Evolutionary conservation across 306 rosid species (phyloP), one percentile per base, ranked within the genome.

Genomic region (Begonia fuchsioides): DNA sequence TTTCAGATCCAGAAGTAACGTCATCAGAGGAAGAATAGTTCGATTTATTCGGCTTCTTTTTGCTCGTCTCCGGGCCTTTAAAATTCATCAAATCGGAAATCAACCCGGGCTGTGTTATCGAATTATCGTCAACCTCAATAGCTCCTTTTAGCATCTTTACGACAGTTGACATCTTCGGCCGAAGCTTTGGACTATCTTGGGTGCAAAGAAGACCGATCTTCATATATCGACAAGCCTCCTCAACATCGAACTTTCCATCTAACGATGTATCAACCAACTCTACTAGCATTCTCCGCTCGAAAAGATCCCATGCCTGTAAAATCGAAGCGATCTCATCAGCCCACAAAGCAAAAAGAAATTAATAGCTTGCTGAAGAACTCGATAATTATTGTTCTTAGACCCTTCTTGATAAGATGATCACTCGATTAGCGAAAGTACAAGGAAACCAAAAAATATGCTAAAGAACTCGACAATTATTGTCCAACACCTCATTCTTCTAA

Each of bases 51-150:
- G 17, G 60, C 51, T 38, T 61, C 39, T 46, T 56, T 68, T 56
- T 67, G 35, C 26, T 48, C 2, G 68, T 65, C 11, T 14, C 43
- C 53, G 61, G 60, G 47, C 77, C 77, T 69, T 77, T 79, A 40
- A 85, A 87, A 63, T 82, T 94, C 85, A 85, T 75, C 53, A 85
- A 77, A 62, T 92, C 98, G 47, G 80, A 64, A 44, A 82, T 63
- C 51, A 87, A 13, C 40, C 94, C 84, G 15, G 96, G 96, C 65
- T 65, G 75, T 17, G 71, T 57, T 47, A 87, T 69, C 11, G 54
- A 46, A 55, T 63, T 67, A 15, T 64, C 70, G 32, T 59, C 44
- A 60, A 79, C 62, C 8, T 80, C 67, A 13, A 52, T 38, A 50
- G 68, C 65, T 51, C 96, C 94, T 2, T 15, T 51, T 53, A 87